Base-by-base conservation (phyloP, 371 early-diverging fungal genomes). In the Encephalitozoon intestinalis region DNA sequence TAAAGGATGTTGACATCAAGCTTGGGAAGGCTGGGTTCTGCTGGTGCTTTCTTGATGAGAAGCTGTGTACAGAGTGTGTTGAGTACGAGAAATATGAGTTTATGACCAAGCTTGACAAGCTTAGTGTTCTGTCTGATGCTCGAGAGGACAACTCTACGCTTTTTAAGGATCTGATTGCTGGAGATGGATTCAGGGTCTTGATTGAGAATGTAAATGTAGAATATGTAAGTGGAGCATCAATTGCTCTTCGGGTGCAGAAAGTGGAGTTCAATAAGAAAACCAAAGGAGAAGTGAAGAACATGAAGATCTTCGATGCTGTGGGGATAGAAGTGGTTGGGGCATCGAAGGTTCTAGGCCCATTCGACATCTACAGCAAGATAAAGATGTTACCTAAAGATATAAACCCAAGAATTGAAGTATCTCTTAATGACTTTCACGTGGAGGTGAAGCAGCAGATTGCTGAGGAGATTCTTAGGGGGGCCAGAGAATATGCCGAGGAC, bases 171-270 rank as follows among this genome's bases (percentile, higher is more conserved):
- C 28, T 58, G 58, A 58, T 58, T 18, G n/a, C 5, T 11, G 28
- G 28, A 21, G 37, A 58, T 34, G 58, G 58, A 28, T 28, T 28
- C 37, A 11, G 58, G 30, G 28, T 58, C 5, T 15, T 58, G 28
- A n/a, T 58, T 18, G 58, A 58, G 18, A 34, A 58, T 21, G 37
- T 58, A 21, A 58, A 37, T 37, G 11, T 58, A 6, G 58, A 58
- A 5, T 58, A 58, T 58, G 58, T 58, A n/a, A 58, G 58, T n/a
- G 58, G 58, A 30, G 34, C 11, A n/a, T 37, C 58, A 15, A 58
- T 58, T 12, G 58, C n/a, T 18, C 30, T 58, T 58, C 30, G 28
- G 7, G 18, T 58, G 2, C 11, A 37, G 58, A 30, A 34, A 34
- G 18, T 28, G 30, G 30, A 30, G 12, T 58, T 58, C 37, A 58